Percentiles rank a stretch among this genome's conserved stretches.
Conservation (phyloP, 2,329 filamentous ascomycete species). For the Fusarium heterosporum region DNA sequence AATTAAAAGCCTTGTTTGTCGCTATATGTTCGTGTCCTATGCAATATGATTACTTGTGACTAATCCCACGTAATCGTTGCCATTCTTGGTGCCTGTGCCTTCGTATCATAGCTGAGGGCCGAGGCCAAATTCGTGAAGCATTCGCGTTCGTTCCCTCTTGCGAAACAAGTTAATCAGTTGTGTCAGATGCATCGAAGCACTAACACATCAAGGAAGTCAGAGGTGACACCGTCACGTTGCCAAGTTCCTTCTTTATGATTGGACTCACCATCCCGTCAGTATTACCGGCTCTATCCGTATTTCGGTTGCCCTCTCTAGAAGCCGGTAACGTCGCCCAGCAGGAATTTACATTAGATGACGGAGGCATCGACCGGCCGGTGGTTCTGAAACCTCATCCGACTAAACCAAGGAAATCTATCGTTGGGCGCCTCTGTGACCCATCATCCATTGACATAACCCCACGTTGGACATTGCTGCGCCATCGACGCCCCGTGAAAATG, state of each 20-base stretch:
- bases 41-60: slow-evolving; percentile 10
- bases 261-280: slow-evolving; percentile 39
- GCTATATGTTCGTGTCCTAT: slow-evolving; percentile 17
- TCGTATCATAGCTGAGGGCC: slow-evolving; percentile 40
- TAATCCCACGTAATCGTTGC: slow-evolving; percentile 33
- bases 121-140: slow-evolving; percentile 27
- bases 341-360: slow-evolving; percentile 22
- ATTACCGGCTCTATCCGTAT: slow-evolving; percentile 24
- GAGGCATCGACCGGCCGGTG: slow-evolving; percentile 33
- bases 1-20: slow-evolving; percentile 19
- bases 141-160: slow-evolving; percentile 37
- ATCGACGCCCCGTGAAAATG: slow-evolving; percentile 39
- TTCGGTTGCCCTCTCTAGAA: slow-evolving; percentile 27
- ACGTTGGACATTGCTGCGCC: slow-evolving; percentile 46
- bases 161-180: slow-evolving; percentile 18
- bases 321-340: slow-evolving; percentile 37
- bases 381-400: slow-evolving; percentile 33
- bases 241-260: slow-evolving; percentile 40
- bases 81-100: slow-evolving; percentile 16
- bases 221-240: slow-evolving; percentile 45
- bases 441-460: slow-evolving; percentile 48
- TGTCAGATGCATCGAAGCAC: slow-evolving; percentile 27
- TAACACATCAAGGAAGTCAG: slow-evolving; percentile 21
- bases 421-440: slow-evolving; percentile 35
- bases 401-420: slow-evolving; percentile 35